phyloP scores from a whole-genome alignment of 257 asterid species.

The Haberlea rhodopensis region DNA sequence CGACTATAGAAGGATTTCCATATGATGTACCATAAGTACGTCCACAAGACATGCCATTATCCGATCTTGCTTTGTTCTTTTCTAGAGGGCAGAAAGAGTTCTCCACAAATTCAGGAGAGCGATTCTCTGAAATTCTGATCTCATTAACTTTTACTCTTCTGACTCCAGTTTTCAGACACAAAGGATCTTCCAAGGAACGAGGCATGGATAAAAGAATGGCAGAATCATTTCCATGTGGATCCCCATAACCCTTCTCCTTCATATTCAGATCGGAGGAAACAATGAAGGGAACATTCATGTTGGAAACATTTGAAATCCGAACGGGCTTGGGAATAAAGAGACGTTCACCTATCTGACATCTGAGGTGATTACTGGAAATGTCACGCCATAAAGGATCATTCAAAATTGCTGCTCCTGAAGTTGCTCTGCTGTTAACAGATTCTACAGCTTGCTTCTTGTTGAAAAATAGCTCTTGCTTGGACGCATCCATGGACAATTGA shows the following conservation, averaged over 20 bases:
- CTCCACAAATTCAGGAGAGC: slow-evolving; percentile 37
- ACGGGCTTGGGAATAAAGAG: slow-evolving; percentile 34
- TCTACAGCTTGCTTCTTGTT: slow-evolving; percentile 65
- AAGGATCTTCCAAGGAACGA: slow-evolving; percentile 39
- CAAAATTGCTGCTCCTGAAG: slow-evolving; percentile 33
- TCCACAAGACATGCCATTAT: slow-evolving; percentile 31
- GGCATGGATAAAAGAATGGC: slow-evolving; percentile 41
- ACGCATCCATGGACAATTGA: slow-evolving; percentile 42
- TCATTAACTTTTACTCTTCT: slow-evolving; percentile 38
- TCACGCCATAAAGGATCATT: slow-evolving; percentile 41
- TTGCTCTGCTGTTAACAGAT: slow-evolving; percentile 31
- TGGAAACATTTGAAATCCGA: slow-evolving; percentile 33
- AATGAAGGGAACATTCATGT: slow-evolving; percentile 26
- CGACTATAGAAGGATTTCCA: slow-evolving; percentile 28
- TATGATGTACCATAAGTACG: slow-evolving; percentile 29
- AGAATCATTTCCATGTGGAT: slow-evolving; percentile 36
- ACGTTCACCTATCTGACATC: slow-evolving; percentile 32
- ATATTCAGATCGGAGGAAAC: slow-evolving; percentile 30
- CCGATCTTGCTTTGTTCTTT: slow-evolving; percentile 27
- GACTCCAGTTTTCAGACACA: slow-evolving; percentile 35
- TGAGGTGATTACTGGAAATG: slow-evolving; percentile 37
- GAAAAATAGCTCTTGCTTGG: slow-evolving; percentile 39
- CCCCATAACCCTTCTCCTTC: slow-evolving; percentile 28
- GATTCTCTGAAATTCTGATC: slow-evolving; percentile 30
- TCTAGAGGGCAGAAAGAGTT: slow-evolving; percentile 28